Conservation (phyloP, 805 yeast species). For the Wickerhamiella azymoides region DNA sequence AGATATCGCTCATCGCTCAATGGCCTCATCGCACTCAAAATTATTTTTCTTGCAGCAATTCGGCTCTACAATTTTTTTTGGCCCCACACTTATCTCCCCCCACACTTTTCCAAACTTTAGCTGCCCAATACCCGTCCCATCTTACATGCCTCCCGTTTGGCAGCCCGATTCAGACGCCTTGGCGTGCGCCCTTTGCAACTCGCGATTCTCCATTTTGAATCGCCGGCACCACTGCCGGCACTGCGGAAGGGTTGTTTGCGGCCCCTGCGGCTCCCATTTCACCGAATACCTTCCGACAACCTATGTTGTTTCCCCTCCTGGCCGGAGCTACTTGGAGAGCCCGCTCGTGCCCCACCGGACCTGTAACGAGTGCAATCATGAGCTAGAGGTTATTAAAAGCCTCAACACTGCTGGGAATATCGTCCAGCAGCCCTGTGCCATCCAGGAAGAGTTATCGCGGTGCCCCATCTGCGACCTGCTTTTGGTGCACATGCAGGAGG, state of each 20-base stretch:
- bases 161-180: conserved; percentile 47
- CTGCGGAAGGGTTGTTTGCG: conserved; percentile 73
- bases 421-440: conserved; percentile 17
- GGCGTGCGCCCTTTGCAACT: conserved; percentile 42
- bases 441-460: conserved; percentile 22
- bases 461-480: conserved; percentile 29
- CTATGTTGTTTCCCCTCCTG: conserved; percentile 42
- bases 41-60: too few relatives aligned
- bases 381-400: conserved; percentile 36
- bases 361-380: conserved; percentile 59
- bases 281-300: conserved; percentile 47
- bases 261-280: conserved; percentile 42
- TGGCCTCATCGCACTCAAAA: too few relatives aligned
- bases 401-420: conserved; percentile 12
- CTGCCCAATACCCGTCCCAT: not conserved
- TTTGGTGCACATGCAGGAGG: conserved; percentile 20
- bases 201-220: conserved; percentile 42
- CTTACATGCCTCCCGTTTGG: conserved; percentile 37
- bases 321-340: conserved; percentile 34
- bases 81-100: too few relatives aligned
- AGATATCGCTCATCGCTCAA: too few relatives aligned
- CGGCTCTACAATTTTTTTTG: too few relatives aligned
- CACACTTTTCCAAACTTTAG: not conserved
- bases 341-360: conserved; percentile 53
- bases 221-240: conserved; percentile 67